Evolutionary conservation across 2,329 filamentous ascomycete species (phyloP), one percentile per base, ranked within the genome.

Genomic region (Hypoxylon sp.): DNA sequence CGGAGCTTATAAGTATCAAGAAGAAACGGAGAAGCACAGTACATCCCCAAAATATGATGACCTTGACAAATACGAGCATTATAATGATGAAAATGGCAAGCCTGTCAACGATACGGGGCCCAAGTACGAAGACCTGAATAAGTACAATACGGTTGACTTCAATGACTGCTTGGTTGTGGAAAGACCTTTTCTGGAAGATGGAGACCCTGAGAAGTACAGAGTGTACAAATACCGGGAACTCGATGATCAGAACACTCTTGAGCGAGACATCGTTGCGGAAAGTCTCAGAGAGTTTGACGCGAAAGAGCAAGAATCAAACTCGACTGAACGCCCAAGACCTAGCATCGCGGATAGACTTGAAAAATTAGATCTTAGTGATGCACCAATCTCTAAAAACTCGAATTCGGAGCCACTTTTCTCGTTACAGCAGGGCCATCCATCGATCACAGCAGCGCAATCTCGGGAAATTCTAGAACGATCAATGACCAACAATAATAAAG

Each of bases 141-240:
- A 79, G 59, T 84, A 85, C 68, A 34, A 69, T 21, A 58, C 71
- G 6, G 57, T 63, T 12, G 41, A 64, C 6, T 72, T 74, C 43
- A 65, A 75, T 11, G 75, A 78, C 30, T 65, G 65, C 7, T 48
- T 66, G 5, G 56, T 70, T 3, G 65, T 73, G 45, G 75, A 76
- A 21, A 62, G 68, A 23, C 73, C 73, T 2, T 74, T 74, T 14
- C 63, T 74, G 34, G 68, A 76, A 32, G 82, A 82, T 58, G 77
- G 77, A 53, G 82, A 84, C 51, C 74, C 84, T 37, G 74, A 78
- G 32, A 75, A 75, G 23, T 84, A 84, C 51, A 74, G 75, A 32
- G 64, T 77, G 2, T 78, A 80, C 56, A 74, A 68, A 41, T 73
- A 78, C 41, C 77, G 79, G 30, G 79, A 81, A 55, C 74, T 77